Base-by-base conservation (phyloP, 140 eudicot species). In the Senecio squalidus region DNA sequence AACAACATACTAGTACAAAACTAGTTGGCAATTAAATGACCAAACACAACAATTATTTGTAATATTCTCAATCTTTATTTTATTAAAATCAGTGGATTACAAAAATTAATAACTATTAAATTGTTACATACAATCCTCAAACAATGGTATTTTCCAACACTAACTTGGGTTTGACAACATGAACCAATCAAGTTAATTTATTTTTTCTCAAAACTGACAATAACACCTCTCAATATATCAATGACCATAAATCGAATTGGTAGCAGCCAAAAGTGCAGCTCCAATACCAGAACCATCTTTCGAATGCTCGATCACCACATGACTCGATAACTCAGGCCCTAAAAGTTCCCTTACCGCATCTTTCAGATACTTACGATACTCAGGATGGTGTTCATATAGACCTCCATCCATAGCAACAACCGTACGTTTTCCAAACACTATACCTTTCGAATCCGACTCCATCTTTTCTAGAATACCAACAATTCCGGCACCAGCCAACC, bases 381-480 rank as follows among this genome's bases (percentile, higher is more conserved):
- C 85, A n/a, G 86, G 84, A 60, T 90, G 76, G 55, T 83, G 82
- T 72, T 82, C 95, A 4, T 82, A 90, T 46, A 90, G 50, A 25
- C 95, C 97, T 39, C 97, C 97, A 40, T 90, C 97, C 94, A 90
- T 86, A 6, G 97, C 97, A 58, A 90, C 90, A 20, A 90, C 97
- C 16, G 86, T 83, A 49, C 88, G 71, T 45, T 83, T 82, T 18
- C 93, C 80, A 27, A 60, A 81, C 15, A 84, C 78, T 13, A 69
- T n/a, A 6, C 80, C 94, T 74, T 73, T 71, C 0, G 83, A 63
- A 59, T 83, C 91, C 55, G 70, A 80, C 71, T 78, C 97, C 93
- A 89, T 82, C 79, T 89, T 89, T 74, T 82, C 72, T 13, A 89
- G 84, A 7, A 89, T 80, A 39, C 97, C 97, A 0, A 85, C 84